Percentiles rank a stretch among this genome's conserved stretches.
phyloP scores from a whole-genome alignment of 2,329 filamentous ascomycete species.

The Huntiella savannae region DNA sequence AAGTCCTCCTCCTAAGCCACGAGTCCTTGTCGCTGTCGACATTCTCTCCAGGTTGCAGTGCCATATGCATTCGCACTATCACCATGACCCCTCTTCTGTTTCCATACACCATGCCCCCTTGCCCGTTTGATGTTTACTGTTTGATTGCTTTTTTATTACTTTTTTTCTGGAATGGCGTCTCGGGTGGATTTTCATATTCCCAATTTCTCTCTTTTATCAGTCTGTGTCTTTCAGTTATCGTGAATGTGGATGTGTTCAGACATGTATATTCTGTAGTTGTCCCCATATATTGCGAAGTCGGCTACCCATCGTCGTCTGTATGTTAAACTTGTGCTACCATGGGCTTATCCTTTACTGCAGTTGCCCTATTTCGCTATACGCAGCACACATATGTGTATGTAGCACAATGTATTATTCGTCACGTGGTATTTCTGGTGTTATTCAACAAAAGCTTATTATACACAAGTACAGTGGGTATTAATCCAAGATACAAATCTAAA shows the following conservation, averaged over 20 bases:
- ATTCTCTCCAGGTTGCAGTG: too few species aligned
- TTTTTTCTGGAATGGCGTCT: constrained; percentile 13
- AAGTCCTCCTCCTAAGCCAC: too few species aligned
- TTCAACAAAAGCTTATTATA: too few species aligned
- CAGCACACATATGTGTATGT: too few species aligned
- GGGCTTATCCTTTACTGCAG: not conserved
- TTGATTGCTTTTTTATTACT: constrained; percentile 8
- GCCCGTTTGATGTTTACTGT: not conserved
- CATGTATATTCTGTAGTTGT: not conserved
- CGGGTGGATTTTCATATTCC: constrained; percentile 13
- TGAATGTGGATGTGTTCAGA: not conserved
- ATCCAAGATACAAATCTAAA: not conserved
- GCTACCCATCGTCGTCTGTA: too few species aligned
- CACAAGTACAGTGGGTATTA: not conserved
- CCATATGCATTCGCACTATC: too few species aligned
- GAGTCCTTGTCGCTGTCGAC: too few species aligned
- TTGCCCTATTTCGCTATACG: not conserved
- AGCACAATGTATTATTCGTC: too few species aligned
- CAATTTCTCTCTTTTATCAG: constrained; percentile 16
- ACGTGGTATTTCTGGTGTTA: too few species aligned
- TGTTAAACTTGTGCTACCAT: not conserved
- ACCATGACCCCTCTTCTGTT: too few species aligned
- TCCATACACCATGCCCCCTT: too few species aligned
- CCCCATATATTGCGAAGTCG: not conserved
- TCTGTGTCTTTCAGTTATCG: constrained; percentile 3